Percentiles rank a stretch among this genome's conserved stretches.
phyloP scores from a whole-genome alignment of 2,329 filamentous ascomycete genomes.

The Arthrinium phaeospermum region DNA sequence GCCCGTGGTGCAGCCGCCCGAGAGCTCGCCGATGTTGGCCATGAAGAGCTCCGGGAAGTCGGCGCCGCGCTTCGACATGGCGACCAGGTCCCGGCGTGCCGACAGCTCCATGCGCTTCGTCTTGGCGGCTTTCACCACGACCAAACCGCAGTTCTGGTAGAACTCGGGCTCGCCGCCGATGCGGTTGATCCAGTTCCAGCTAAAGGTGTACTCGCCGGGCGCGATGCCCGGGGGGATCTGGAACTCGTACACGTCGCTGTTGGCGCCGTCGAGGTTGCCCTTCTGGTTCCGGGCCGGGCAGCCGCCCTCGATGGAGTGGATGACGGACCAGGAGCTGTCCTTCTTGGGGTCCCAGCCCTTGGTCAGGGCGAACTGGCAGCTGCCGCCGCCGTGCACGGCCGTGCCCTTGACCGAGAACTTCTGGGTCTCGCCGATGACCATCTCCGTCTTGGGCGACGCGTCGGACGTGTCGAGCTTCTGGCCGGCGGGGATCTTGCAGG shows the following conservation, averaged over 20 bases:
- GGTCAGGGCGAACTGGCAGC: slow-evolving; percentile 75
- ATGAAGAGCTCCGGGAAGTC: slow-evolving; percentile 71
- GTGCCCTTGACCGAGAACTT: slow-evolving; percentile 59
- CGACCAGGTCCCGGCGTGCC: slow-evolving; percentile 21
- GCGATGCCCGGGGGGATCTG: slow-evolving; percentile 63
- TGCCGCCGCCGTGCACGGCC: slow-evolving; percentile 75
- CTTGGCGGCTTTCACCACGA: slow-evolving; percentile 53
- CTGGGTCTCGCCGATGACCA: slow-evolving; percentile 62
- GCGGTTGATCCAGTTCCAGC: slow-evolving; percentile 76
- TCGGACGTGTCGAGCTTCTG: slow-evolving; percentile 44
- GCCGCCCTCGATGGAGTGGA: slow-evolving; percentile 72
- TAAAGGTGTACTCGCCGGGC: slow-evolving; percentile 69
- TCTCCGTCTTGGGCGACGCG: slow-evolving; percentile 47
- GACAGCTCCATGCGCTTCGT: slow-evolving; percentile 26
- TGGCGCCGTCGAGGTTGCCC: slow-evolving; percentile 55
- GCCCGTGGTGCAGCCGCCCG: slow-evolving; percentile 57
- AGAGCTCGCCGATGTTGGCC: slow-evolving; percentile 60
- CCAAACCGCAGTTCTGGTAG: slow-evolving; percentile 78
- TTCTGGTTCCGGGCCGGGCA: slow-evolving; percentile 61
- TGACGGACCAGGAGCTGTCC: slow-evolving; percentile 69
- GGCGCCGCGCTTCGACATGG: slow-evolving; percentile 30
- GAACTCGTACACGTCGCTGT: slow-evolving; percentile 59
- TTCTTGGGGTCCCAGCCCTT: slow-evolving; percentile 62
- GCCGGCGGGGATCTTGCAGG: slow-evolving; percentile 65
- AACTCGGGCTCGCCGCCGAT: slow-evolving; percentile 66